Base-by-base conservation (phyloP, 495 filamentous ascomycete species). In the Penicillium chermesinum region DNA sequence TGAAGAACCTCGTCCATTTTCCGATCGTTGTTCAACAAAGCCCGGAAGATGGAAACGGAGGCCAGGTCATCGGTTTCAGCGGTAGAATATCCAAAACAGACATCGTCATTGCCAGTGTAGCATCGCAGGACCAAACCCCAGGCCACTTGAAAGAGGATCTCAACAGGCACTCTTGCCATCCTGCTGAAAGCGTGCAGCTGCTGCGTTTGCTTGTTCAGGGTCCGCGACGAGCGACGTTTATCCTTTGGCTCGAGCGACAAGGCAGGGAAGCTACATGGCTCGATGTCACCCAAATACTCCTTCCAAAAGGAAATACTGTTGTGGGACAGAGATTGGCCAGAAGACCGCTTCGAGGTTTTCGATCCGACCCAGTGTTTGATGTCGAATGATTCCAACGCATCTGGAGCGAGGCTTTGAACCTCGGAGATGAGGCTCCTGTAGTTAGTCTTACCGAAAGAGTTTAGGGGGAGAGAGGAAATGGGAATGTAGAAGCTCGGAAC, bases 401-500 rank as follows among this genome's bases (percentile, higher is more conserved):
- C 30, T 16, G 41, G 46, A 12, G 62, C 15, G 0, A 69, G 53
- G 3, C 21, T 36, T 39, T 54, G 19, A 37, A 53, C 45, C 46
- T 60, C 50, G 15, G 38, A 14, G 2, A 41, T 46, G 19, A 71
- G 38, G 10, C 20, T 41, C 58, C 53, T 59, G 17, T 37, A 64
- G 58, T 63, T 63, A 9, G 75, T 71, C 57, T 84, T 84, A 6
- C 78, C 76, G 13, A 73, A 74, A 0, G 70, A 54, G 6, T 74
- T 64, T 2, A 80, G 57, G 0, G 82, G 83, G 49, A 84, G 67
- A 15, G 67, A 55, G 10, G 64, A 59, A 2, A 84, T 61, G 1
- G 80, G 79, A 33, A 86, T 73, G 19, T 79, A 84, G 2, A 73
- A 67, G 17, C 73, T 70, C 10, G 83, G 83, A 8, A 84, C 67